Base-by-base conservation (phyloP, 768 basidiomycete genomes). In the Cantharellus anzutake region DNA sequence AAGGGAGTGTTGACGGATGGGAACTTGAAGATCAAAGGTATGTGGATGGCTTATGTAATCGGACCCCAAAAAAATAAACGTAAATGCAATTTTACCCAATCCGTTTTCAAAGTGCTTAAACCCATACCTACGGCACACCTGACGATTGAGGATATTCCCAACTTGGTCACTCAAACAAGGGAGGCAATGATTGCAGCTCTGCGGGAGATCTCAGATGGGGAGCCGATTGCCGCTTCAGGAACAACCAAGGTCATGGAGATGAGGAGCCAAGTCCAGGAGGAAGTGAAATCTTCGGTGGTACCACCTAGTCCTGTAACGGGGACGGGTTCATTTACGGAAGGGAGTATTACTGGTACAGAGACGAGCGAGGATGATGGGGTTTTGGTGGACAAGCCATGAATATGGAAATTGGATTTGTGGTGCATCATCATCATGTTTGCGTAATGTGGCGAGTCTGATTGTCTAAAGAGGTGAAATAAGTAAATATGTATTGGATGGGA, bases 1-100 rank as follows among this genome's bases (percentile, higher is more conserved):
- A 77, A 81, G 63, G 83, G 83, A 41, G 72, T 81, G 20, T 87
- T 97, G 63, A 81, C 82, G 42, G 70, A 75, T 35, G 94, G 94
- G 0, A 77, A 75, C 5, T 74, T 98, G 63, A 86, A 79, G 67
- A 77, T 98, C 64, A 81, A 80, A 76, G 88, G 96, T 90, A 66
- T 61, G 81, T 65, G 0, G 11, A 11, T 29, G 29, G 11, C 11
- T 11, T 48, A 11, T 48, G 44, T 42, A 29, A 4, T 14, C 60
- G 4, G 4, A 35, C 16, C 34, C 34, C 56, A 56, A 34, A 34
- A 50, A n/a, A 42, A 35, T 42, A 60, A 58, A 20, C 37, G n/a
- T 29, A 48, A 48, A 48, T 48, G 11, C 11, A 48, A 11, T 11
- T 48, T 11, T 29, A 29, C 20, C 1, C 20, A 29, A 29, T 29